Evolutionary conservation across 768 basidiomycete genomes (phyloP).

Genomic region (Antrodiella citrinella): DNA sequence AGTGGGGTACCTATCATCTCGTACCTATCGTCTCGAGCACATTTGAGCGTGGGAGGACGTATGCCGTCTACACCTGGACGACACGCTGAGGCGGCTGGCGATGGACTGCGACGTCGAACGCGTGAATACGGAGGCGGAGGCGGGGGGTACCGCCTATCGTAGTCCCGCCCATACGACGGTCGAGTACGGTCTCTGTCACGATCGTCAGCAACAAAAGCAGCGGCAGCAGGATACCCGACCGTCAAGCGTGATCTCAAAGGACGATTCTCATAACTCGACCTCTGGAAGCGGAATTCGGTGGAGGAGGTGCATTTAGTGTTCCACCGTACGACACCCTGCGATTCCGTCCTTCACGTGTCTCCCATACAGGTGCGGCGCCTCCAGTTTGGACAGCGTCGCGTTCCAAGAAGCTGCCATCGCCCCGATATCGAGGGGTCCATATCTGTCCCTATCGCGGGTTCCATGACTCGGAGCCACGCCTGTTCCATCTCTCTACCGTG

Average conservation of each 20-base stretch:
- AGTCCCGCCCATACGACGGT: neutral
- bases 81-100: constrained; percentile 11
- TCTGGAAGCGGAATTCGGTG: constrained; percentile 3
- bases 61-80: constrained; percentile 14
- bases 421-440: constrained; percentile 10
- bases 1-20: constrained; percentile 6
- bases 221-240: constrained; percentile 12
- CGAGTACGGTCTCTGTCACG: constrained; percentile 10
- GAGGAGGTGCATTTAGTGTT: constrained; percentile 3
- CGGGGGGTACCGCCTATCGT: constrained; percentile 11
- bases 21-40: constrained; percentile 20
- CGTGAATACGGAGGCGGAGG: constrained; percentile 14
- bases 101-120: constrained; percentile 21
- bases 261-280: constrained; percentile 17
- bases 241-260: constrained; percentile 19
- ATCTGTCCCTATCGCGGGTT: neutral
- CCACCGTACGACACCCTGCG: constrained; percentile 15
- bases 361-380: constrained; percentile 20
- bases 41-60: constrained; percentile 19
- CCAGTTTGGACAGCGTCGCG: constrained; percentile 9
- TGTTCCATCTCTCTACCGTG: constrained; percentile 13
- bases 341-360: constrained; percentile 24
- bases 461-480: constrained; percentile 1
- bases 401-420: constrained; percentile 7
- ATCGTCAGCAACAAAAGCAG: no score